These are phyloP conservation scores for Moesziomyces globuligerus DNA, from an alignment of 1,284 basidiomycete species.

Conservation along the genomic window DNA sequence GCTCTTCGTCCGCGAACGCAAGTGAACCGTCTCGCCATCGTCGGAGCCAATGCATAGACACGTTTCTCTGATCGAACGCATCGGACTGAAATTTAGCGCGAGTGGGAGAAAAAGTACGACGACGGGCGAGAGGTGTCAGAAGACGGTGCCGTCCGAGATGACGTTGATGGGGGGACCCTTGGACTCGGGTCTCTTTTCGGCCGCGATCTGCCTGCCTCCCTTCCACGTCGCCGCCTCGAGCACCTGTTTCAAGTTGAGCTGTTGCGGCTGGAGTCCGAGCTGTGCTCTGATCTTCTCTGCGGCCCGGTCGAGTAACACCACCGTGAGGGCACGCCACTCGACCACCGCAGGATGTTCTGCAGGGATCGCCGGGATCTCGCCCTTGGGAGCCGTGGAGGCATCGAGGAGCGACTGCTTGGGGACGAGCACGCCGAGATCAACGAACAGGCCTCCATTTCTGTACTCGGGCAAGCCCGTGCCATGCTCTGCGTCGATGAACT, in stretches of 20 bases:
- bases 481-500: slow-evolving; percentile 77
- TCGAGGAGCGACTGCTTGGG: slow-evolving; percentile 46
- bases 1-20: slow-evolving; percentile 49
- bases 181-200: slow-evolving; percentile 76
- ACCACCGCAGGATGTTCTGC: slow-evolving; percentile 87
- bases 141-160: slow-evolving; percentile 38
- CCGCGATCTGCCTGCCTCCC: slow-evolving; percentile 86
- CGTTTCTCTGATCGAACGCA: background rate
- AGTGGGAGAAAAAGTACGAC: too few species aligned
- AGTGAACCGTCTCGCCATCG: slow-evolving; percentile 14
- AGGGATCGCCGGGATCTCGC: slow-evolving; percentile 69
- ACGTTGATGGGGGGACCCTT: slow-evolving; percentile 81
- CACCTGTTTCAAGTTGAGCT: slow-evolving; percentile 81
- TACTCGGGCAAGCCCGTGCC: slow-evolving; percentile 72
- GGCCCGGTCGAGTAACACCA: slow-evolving; percentile 75
- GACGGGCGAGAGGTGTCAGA: slow-evolving; percentile 4
- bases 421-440: slow-evolving; percentile 76
- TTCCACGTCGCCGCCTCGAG: slow-evolving; percentile 96
- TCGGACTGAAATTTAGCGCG: background rate
- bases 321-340: slow-evolving; percentile 94
- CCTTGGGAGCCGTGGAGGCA: slow-evolving; percentile 71
- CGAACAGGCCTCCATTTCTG: slow-evolving; percentile 75
- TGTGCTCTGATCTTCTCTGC: slow-evolving; percentile 35
- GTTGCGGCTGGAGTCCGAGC: slow-evolving; percentile 69
- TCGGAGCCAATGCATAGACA: background rate